Evolutionary conservation across 345 rosid genomes (phyloP).

Genomic region (Heritiera littoralis): DNA sequence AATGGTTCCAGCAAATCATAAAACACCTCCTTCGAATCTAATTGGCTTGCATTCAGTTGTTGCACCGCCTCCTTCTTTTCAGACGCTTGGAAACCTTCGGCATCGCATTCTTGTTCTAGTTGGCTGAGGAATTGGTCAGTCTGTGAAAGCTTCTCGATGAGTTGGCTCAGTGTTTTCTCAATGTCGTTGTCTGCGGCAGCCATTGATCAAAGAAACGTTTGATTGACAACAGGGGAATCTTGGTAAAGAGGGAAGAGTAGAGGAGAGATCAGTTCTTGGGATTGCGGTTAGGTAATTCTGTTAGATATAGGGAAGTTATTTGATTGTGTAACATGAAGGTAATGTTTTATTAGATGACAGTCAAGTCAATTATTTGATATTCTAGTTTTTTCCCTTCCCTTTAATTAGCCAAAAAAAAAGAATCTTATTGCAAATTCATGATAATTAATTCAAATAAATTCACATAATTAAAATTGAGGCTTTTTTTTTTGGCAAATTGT

Average conservation of each 20-base stretch:
- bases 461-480: no score
- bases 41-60: background rate
- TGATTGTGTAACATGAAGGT: background rate
- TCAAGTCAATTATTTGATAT: background rate
- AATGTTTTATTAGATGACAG: background rate
- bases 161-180: background rate
- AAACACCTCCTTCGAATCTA: background rate
- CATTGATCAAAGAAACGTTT: background rate
- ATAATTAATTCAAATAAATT: no score
- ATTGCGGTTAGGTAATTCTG: background rate
- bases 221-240: background rate
- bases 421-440: no score
- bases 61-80: background rate
- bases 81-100: background rate
- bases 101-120: background rate
- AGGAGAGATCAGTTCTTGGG: background rate
- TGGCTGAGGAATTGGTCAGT: background rate
- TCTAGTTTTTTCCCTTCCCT: no score
- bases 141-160: background rate
- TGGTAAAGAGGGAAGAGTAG: background rate
- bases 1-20: background rate
- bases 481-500: no score
- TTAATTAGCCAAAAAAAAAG: no score
- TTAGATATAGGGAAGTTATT: background rate
- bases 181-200: background rate